Base-by-base conservation (phyloP, 2,329 filamentous ascomycete species). In the Grosmannia huntii region DNA sequence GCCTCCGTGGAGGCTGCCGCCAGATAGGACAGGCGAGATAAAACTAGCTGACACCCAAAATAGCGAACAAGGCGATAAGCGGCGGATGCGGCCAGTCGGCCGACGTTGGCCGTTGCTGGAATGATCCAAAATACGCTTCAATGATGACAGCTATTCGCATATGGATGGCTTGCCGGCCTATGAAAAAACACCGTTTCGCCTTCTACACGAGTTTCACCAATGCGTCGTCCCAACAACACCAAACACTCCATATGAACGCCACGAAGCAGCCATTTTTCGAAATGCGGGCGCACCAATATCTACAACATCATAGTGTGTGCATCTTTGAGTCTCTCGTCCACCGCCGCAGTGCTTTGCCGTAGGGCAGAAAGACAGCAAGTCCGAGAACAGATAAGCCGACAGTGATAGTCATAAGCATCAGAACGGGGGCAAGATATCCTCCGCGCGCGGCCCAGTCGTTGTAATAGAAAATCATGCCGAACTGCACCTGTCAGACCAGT, bases 401-500 rank as follows among this genome's bases (percentile, higher is more conserved):
- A 2, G 65, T 67, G 21, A 67, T 57, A 3, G 62, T 66, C 66
- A 69, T 68, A 25, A 68, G 57, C 36, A 64, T 60, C 11, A 68
- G 48, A 0, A 68, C 55, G 0, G 67, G 68, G 5, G 56, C 58
- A n/a, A 68, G 58, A 38, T 65, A 68, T 2, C 66, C 67, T 9
- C 62, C 60, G 3, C 54, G 41, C 0, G 62, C 64, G 14, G 62
- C 63, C 67, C 65, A 68, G 59, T 67, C 62, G 51, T 67, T 68
- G 60, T 62, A 66, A 55, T 60, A 68, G 59, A 66, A 68, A 9
- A 68, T 64, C 65, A 69, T 67, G 1, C 65, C 67, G 53, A 70
- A 68, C 68, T 68, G 36, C 23, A 48, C 23, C 19, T 21, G 27
- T 48, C n/a, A 50, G 19, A 9, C 41, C 16, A 21, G 10, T 5